Conservation (phyloP, 2,329 filamentous ascomycete genomes). For the Coniochaeta prunicola region DNA sequence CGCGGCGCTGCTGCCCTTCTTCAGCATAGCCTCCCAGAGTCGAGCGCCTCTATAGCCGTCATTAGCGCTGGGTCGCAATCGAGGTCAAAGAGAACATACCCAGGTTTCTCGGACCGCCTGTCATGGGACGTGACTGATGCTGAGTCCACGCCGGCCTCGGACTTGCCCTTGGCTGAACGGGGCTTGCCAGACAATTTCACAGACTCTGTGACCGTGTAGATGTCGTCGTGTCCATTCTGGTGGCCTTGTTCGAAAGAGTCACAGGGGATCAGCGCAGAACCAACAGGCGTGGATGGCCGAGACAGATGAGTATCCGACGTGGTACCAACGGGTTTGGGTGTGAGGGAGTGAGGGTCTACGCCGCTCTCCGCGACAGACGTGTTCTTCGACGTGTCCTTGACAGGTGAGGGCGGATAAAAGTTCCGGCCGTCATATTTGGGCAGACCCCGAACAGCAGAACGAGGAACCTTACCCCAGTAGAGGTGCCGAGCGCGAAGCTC, state of each 20-base stretch:
- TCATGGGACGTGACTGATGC: slow-evolving; percentile 10
- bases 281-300: slow-evolving; percentile 3
- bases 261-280: not conserved
- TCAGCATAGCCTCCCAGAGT: slow-evolving; percentile 43
- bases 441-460: slow-evolving; percentile 40
- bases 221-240: not conserved
- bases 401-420: slow-evolving; percentile 52
- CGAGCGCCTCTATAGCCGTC: slow-evolving; percentile 23
- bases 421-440: slow-evolving; percentile 60
- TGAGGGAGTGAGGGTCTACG: not conserved
- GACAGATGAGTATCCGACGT: slow-evolving; percentile 3
- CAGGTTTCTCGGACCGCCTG: slow-evolving; percentile 14
- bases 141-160: slow-evolving; percentile 7
- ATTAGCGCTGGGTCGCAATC: slow-evolving; percentile 5
- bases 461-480: slow-evolving; percentile 53
- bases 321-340: not conserved
- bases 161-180: not conserved
- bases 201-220: not conserved
- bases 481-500: slow-evolving; percentile 51
- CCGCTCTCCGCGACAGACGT: not conserved
- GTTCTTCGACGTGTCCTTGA: slow-evolving; percentile 23
- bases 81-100: slow-evolving; percentile 20
- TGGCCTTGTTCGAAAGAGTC: not conserved
- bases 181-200: not conserved
- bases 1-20: slow-evolving; percentile 33